phyloP scores from a whole-genome alignment of 441 rosid species.

The Bruguiera hainesii region DNA sequence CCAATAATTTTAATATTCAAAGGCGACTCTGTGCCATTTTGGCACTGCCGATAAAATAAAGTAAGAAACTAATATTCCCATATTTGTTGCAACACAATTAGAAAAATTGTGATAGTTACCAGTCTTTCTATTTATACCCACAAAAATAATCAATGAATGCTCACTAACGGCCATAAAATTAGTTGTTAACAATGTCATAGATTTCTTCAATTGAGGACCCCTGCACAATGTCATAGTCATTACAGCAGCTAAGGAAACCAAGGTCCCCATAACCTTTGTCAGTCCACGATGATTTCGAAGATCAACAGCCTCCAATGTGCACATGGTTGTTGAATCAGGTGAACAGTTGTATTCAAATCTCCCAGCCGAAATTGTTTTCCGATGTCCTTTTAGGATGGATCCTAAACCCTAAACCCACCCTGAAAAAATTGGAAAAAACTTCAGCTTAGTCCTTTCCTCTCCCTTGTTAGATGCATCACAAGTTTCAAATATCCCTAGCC shows the following conservation, averaged over 20 bases:
- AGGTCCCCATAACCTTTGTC: conserved; percentile 52
- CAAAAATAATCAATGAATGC: no score
- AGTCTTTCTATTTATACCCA: no score
- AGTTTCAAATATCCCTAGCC: conserved; percentile 32
- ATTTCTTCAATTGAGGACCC: conserved; percentile 44
- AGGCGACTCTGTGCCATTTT: no score
- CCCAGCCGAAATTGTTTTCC: neutral
- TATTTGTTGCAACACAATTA: no score
- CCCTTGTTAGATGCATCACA: no score
- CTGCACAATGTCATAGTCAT: conserved; percentile 56
- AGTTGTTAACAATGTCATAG: conserved; percentile 19
- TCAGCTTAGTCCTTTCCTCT: no score
- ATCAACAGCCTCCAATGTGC: conserved; percentile 54
- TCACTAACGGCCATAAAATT: no score
- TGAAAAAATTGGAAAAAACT: neutral
- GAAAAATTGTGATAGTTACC: no score
- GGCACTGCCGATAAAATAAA: no score
- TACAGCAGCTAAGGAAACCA: conserved; percentile 51
- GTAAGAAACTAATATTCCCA: no score
- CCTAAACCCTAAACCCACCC: conserved; percentile 15
- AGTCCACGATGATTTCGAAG: conserved; percentile 46
- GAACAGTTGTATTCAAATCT: neutral
- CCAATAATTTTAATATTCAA: no score
- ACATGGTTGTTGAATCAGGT: neutral
- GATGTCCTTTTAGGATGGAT: neutral